These are phyloP conservation scores for Lasiodiplodia gonubiensis DNA, from an alignment of 2,329 filamentous ascomycete genomes.

Conservation along the genomic window DNA sequence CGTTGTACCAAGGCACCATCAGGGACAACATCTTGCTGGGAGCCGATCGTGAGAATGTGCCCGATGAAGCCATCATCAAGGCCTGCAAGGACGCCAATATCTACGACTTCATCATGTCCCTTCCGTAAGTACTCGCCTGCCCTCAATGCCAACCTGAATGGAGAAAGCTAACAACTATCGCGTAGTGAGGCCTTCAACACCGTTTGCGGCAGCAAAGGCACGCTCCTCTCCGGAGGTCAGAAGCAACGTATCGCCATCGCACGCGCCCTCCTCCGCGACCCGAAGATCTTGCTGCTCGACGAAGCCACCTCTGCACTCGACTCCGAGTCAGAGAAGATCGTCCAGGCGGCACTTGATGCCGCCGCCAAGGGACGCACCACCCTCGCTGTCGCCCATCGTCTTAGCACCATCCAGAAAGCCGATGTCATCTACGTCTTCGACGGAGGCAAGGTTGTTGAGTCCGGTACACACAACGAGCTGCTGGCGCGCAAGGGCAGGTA, in stretches of 20 bases:
- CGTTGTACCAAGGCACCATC: constrained; percentile 90
- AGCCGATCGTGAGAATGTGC: constrained; percentile 63
- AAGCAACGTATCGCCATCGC: constrained; percentile 93
- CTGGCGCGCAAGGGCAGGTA: constrained; percentile 14
- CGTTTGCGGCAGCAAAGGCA: constrained; percentile 42
- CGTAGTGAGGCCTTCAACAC: constrained; percentile 65
- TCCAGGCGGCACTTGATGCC: constrained; percentile 77
- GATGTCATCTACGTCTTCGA: constrained; percentile 93
- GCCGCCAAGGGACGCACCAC: constrained; percentile 85
- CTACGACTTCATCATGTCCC: constrained; percentile 42
- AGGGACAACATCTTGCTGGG: constrained; percentile 83
- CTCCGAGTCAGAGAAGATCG: constrained; percentile 65
- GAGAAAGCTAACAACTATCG: not conserved
- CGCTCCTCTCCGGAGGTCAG: constrained; percentile 79
- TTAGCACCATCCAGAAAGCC: constrained; percentile 89
- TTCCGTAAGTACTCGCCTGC: constrained; percentile 18
- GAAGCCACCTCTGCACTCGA: constrained; percentile 30
- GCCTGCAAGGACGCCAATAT: constrained; percentile 74
- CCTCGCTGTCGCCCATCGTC: constrained; percentile 84
- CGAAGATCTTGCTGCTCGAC: constrained; percentile 69
- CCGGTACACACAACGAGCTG: constrained; percentile 67
- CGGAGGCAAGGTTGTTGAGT: constrained; percentile 79
- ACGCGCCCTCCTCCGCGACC: constrained; percentile 83
- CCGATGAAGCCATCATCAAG: constrained; percentile 72
- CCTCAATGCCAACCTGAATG: not conserved